Evolutionary conservation across 148 eudicot species (phyloP).

Genomic region (Cornus florida): DNA sequence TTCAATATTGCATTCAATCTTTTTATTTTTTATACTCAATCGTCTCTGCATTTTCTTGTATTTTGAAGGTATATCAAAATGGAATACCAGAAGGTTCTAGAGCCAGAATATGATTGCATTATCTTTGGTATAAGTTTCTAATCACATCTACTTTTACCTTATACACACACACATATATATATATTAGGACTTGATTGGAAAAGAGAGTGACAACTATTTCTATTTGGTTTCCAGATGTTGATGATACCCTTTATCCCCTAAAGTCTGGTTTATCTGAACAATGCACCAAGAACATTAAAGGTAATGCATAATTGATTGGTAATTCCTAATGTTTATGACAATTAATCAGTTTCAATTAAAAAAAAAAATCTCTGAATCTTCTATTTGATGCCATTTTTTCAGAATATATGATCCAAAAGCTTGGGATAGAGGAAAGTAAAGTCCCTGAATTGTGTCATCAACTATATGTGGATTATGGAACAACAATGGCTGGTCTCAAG

Average conservation of each 20-base stretch:
- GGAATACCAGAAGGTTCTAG: constrained; percentile 40
- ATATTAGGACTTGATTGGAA: neutral
- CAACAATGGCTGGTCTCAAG: constrained; percentile 95
- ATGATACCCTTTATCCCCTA: constrained; percentile 91
- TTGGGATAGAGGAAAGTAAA: constrained; percentile 67
- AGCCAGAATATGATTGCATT: constrained; percentile 73
- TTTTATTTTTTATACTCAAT: neutral
- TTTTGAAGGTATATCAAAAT: constrained; percentile 27
- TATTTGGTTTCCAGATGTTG: constrained; percentile 62
- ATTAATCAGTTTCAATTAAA: neutral
- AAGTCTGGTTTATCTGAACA: constrained; percentile 71
- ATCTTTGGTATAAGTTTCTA: constrained; percentile 58
- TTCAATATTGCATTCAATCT: too few relatives aligned
- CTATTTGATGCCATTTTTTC: constrained; percentile 3
- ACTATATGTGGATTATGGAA: constrained; percentile 83
- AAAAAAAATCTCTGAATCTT: neutral
- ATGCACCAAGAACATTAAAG: constrained; percentile 67
- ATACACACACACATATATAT: too few relatives aligned
- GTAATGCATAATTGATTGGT: constrained; percentile 25
- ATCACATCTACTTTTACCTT: neutral
- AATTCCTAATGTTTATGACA: neutral
- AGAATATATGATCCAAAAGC: constrained; percentile 79
- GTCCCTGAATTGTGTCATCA: constrained; percentile 55
- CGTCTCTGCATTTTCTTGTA: neutral
- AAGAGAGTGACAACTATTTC: neutral